Conservation (phyloP, 2,329 filamentous ascomycete species). For the Cladophialophora yegresii region DNA sequence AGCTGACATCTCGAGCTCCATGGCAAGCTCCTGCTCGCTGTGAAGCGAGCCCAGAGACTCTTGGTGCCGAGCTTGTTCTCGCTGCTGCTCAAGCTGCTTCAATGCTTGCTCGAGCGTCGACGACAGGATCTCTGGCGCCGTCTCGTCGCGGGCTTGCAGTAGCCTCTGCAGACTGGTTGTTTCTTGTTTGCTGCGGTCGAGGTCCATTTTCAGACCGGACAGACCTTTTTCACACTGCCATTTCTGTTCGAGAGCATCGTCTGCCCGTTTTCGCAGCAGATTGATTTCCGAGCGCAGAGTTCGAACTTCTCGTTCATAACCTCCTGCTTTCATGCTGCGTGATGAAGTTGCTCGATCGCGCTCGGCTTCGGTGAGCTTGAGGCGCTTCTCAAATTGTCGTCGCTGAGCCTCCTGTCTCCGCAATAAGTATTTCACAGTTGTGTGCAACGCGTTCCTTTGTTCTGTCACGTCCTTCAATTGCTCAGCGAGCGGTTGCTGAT, state of each 20-base stretch:
- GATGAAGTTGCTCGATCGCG: slow-evolving; percentile 66
- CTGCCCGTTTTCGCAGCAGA: slow-evolving; percentile 77
- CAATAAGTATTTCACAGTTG: slow-evolving; percentile 79
- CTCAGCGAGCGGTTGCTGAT: slow-evolving; percentile 71
- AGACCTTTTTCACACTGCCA: slow-evolving; percentile 94
- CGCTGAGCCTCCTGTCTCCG: slow-evolving; percentile 83
- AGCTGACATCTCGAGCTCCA: slow-evolving; percentile 72
- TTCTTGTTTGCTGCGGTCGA: slow-evolving; percentile 92
- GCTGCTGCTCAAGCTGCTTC: slow-evolving; percentile 68
- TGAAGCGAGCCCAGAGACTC: slow-evolving; percentile 72
- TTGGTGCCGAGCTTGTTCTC: slow-evolving; percentile 57
- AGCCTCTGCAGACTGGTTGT: slow-evolving; percentile 78
- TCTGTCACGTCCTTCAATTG: slow-evolving; percentile 89
- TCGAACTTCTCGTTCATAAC: slow-evolving; percentile 81
- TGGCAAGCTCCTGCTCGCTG: slow-evolving; percentile 65
- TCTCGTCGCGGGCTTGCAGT: slow-evolving; percentile 79
- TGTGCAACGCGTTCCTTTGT: slow-evolving; percentile 89
- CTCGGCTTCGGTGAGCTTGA: slow-evolving; percentile 74
- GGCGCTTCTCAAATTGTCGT: slow-evolving; percentile 78
- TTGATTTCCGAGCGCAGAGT: slow-evolving; percentile 82
- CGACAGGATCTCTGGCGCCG: slow-evolving; percentile 64
- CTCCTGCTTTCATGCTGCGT: slow-evolving; percentile 67
- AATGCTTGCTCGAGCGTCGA: slow-evolving; percentile 72
- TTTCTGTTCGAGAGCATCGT: slow-evolving; percentile 92
- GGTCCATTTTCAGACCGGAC: slow-evolving; percentile 87